phyloP scores from a whole-genome alignment of 257 asterid species.

The Cordia subcordata region DNA sequence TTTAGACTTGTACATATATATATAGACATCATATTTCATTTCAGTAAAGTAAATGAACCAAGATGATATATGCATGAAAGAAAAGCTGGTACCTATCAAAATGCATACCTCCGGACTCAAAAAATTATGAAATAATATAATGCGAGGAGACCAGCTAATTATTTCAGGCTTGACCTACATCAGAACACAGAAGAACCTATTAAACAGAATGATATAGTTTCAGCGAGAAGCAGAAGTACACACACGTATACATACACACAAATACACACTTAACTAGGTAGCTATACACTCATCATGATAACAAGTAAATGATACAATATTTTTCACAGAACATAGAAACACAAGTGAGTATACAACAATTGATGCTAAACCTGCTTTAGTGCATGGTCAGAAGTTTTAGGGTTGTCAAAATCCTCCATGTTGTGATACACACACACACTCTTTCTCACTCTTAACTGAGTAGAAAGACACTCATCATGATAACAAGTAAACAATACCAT shows the following conservation, averaged over 20 bases:
- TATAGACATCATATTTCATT: neutral
- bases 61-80: neutral
- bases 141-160: constrained; percentile 76
- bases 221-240: neutral
- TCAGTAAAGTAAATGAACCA: neutral
- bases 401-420: too few relatives aligned
- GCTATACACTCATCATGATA: neutral
- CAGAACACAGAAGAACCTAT: constrained; percentile 4
- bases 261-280: too few relatives aligned
- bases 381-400: too few relatives aligned
- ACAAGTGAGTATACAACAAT: too few relatives aligned
- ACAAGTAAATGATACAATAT: too few relatives aligned
- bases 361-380: too few relatives aligned
- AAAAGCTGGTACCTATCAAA: neutral
- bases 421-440: too few relatives aligned
- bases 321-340: too few relatives aligned
- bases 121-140: constrained; percentile 63
- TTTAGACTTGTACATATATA: neutral
- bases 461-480: neutral
- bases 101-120: constrained; percentile 66
- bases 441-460: too few relatives aligned
- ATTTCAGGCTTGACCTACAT: constrained; percentile 79
- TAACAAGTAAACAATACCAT: too few relatives aligned
- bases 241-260: too few relatives aligned
- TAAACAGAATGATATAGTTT: constrained; percentile 1